Conservation (phyloP, 345 rosid genomes). For the Melastoma malabathricum region DNA sequence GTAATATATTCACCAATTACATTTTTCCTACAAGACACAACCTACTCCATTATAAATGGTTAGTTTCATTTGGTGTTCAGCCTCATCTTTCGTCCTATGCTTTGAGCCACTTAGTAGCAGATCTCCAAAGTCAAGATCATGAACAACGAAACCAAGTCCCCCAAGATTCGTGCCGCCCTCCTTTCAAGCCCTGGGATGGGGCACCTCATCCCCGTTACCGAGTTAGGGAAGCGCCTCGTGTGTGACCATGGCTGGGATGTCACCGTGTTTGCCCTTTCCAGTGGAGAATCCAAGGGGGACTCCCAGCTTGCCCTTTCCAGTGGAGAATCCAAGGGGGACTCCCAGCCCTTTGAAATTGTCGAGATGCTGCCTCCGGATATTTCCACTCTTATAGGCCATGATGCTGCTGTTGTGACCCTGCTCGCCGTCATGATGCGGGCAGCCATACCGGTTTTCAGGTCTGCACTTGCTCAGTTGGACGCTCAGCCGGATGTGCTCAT, state of each 20-base stretch:
- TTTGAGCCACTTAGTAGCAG: background rate
- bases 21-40: no score
- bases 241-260: slow-evolving; percentile 19
- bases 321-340: slow-evolving; percentile 3
- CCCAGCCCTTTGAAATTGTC: slow-evolving; percentile 13
- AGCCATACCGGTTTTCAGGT: slow-evolving; percentile 14
- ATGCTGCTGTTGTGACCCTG: slow-evolving; percentile 13
- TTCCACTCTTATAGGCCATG: slow-evolving; percentile 15
- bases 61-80: no score
- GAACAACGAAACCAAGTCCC: no score
- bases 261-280: slow-evolving; percentile 24
- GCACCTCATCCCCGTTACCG: slow-evolving; percentile 44
- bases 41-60: no score
- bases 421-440: slow-evolving; percentile 28
- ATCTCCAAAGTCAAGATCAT: background rate
- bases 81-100: no score
- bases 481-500: slow-evolving; percentile 30
- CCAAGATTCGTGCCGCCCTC: slow-evolving; percentile 23
- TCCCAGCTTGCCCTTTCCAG: slow-evolving; percentile 11
- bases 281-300: slow-evolving; percentile 11
- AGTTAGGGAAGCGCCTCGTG: slow-evolving; percentile 37
- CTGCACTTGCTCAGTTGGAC: slow-evolving; percentile 17
- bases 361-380: slow-evolving; percentile 23
- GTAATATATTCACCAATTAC: no score
- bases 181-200: slow-evolving; percentile 52